Evolutionary conservation across 2,329 filamentous ascomycete species (phyloP).

Genomic region (Verticillium longisporum): DNA sequence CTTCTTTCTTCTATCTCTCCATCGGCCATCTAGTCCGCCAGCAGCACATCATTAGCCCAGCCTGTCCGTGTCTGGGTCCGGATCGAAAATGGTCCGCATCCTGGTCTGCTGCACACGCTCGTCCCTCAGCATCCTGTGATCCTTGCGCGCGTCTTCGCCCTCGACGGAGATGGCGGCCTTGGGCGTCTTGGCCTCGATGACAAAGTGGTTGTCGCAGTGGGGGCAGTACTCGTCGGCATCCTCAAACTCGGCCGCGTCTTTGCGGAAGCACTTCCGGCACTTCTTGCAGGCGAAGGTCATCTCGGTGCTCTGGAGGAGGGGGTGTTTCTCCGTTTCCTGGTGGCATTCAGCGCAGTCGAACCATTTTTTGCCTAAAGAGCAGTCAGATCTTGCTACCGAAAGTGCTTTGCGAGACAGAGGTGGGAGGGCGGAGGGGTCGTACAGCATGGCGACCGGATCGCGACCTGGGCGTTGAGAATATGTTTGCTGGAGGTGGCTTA

Average conservation of each 20-base stretch:
- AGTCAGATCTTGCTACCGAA: background rate
- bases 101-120: conserved; percentile 61
- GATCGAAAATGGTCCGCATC: conserved; percentile 65
- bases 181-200: conserved; percentile 80
- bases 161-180: conserved; percentile 81
- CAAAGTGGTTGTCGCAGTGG: conserved; percentile 97
- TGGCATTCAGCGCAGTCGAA: conserved; percentile 98
- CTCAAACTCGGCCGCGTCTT: conserved; percentile 86
- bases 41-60: conserved; percentile 50
- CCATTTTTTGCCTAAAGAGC: conserved; percentile 74
- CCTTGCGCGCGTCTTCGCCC: conserved; percentile 80
- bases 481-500: conserved; percentile 65
- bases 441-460: conserved; percentile 96
- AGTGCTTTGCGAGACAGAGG: too few species aligned
- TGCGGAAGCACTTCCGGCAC: conserved; percentile 97
- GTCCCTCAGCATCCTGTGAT: conserved; percentile 89
- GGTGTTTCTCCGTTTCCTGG: conserved; percentile 69
- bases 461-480: conserved; percentile 93
- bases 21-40: background rate
- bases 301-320: conserved; percentile 69
- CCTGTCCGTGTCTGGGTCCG: conserved; percentile 66
- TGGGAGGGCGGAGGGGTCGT: conserved; percentile 26
- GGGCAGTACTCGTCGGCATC: conserved; percentile 98
- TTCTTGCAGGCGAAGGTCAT: conserved; percentile 98
- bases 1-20: conserved; percentile 7